Evolutionary conservation across 169 alveolate genomes (phyloP), one percentile per base, ranked within the genome.

Genomic region (Hepatocystis sp.): DNA sequence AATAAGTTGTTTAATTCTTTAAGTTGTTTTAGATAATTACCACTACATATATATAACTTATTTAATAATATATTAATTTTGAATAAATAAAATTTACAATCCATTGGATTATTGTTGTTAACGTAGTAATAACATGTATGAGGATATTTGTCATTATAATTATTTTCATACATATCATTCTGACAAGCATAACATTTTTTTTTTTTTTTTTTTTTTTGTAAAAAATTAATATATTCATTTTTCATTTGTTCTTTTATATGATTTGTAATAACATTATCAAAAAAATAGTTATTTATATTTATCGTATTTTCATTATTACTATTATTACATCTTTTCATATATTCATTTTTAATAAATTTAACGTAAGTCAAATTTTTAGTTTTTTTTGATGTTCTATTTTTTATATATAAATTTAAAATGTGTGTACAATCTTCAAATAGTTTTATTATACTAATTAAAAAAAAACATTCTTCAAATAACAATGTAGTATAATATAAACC

Each of bases 391-490:
- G 46, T 81, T 10, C 89, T 61, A 27, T 81, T 81, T 34, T 32
- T 81, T 39, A 81, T 10, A 46, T 81, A 81, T n/a, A 81, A 1
- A 40, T 36, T 81, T 55, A 81, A 53, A 11, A 81, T 49, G 15
- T 64, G 81, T 21, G 63, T 81, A 10, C 84, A 25, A 19, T 81
- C 89, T 28, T 81, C 89, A 46, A 61, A 81, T 42, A 81, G 28
- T 27, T 81, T 81, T 84, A 81, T 81, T 19, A 65, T 64, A 17
- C 84, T 81, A 15, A 81, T 56, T 63, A 81, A 36, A 66, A 81
- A 63, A 42, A 60, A 61, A 34, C 68, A 81, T 46, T 81, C 89
- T 21, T 81, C 89, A 7, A 81, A n/a, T 28, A 81, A 81, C 5
- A 81, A 55, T 2, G 63, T 11, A 40, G 84, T 81, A 44, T 47